Evolutionary conservation across 169 alveolate species (phyloP).

Genomic region (Plasmodium gonderi): DNA sequence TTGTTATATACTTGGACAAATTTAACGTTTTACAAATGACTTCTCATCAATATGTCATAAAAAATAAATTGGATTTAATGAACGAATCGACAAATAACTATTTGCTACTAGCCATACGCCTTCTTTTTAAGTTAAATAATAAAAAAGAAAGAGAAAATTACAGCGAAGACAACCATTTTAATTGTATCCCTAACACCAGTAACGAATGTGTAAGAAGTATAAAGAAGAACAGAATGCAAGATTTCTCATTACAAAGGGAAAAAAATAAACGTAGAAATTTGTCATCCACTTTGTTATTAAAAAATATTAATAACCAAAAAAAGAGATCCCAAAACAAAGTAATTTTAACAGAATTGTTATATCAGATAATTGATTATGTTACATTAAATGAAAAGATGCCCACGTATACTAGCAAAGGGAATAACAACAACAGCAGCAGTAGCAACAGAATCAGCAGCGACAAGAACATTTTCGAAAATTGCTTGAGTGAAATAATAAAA

Average conservation of each 20-base stretch:
- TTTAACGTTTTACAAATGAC: constrained; percentile 16
- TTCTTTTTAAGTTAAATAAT: constrained; percentile 25
- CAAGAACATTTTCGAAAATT: constrained; percentile 18
- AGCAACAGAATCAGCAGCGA: neutral
- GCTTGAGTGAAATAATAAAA: constrained; percentile 33
- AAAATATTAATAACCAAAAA: constrained; percentile 22
- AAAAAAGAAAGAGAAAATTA: neutral
- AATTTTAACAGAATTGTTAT: constrained; percentile 32
- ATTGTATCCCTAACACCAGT: neutral
- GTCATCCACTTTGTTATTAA: constrained; percentile 23
- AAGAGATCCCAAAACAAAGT: constrained; percentile 11
- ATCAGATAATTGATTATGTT: constrained; percentile 41
- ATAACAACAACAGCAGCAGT: neutral
- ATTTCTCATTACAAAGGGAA: neutral
- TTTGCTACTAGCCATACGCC: neutral
- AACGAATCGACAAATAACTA: constrained; percentile 11
- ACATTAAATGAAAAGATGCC: constrained; percentile 39
- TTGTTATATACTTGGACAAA: neutral
- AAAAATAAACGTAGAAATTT: neutral
- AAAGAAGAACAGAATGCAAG: neutral
- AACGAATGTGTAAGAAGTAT: neutral
- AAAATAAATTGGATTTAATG: neutral
- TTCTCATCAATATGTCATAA: constrained; percentile 3
- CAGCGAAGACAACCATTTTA: neutral
- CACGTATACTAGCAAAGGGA: neutral